These are phyloP conservation scores for Dispira parvispora DNA, from an alignment of 192 early-diverging fungal genomes.

Conservation along the genomic window DNA sequence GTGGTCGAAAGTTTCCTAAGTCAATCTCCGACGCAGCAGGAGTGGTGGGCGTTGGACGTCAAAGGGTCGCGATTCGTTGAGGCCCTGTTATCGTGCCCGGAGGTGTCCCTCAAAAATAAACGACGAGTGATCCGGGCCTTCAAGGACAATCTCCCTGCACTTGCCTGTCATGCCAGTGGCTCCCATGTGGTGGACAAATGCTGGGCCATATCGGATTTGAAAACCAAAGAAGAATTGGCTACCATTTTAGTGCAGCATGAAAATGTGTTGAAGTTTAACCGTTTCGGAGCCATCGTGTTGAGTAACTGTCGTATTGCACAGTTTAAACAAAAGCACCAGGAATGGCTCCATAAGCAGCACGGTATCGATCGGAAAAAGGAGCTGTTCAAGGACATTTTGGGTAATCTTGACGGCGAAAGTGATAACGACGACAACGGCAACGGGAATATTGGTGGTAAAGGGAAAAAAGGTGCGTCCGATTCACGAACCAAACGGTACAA, in stretches of 20 bases:
- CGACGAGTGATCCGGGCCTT: slow-evolving; percentile 42
- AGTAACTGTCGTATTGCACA: slow-evolving; percentile 62
- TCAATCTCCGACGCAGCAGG: slow-evolving; percentile 25
- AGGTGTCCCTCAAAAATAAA: slow-evolving; percentile 42
- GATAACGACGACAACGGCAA: no score
- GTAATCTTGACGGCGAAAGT: slow-evolving; percentile 13
- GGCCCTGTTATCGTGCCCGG: slow-evolving; percentile 35
- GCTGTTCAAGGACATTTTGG: slow-evolving; percentile 69
- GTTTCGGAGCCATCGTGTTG: slow-evolving; percentile 54
- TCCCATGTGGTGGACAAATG: slow-evolving; percentile 64
- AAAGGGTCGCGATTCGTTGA: slow-evolving; percentile 61
- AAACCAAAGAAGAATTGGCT: slow-evolving; percentile 47
- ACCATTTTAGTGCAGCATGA: slow-evolving; percentile 41
- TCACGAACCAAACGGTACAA: no score
- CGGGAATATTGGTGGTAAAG: no score
- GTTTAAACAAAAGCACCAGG: slow-evolving; percentile 54
- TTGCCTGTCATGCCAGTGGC: slow-evolving; percentile 59
- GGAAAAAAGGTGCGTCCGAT: no score
- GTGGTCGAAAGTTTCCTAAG: slow-evolving; percentile 47
- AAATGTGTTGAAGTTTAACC: slow-evolving; percentile 35
- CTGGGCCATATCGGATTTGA: slow-evolving; percentile 55
- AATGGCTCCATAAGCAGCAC: slow-evolving; percentile 60
- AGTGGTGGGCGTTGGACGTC: slow-evolving; percentile 42
- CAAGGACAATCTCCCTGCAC: slow-evolving; percentile 31
- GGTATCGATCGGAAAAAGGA: slow-evolving; percentile 52